Base-by-base conservation (phyloP, 768 basidiomycete species). In the Hericium rajendrae region DNA sequence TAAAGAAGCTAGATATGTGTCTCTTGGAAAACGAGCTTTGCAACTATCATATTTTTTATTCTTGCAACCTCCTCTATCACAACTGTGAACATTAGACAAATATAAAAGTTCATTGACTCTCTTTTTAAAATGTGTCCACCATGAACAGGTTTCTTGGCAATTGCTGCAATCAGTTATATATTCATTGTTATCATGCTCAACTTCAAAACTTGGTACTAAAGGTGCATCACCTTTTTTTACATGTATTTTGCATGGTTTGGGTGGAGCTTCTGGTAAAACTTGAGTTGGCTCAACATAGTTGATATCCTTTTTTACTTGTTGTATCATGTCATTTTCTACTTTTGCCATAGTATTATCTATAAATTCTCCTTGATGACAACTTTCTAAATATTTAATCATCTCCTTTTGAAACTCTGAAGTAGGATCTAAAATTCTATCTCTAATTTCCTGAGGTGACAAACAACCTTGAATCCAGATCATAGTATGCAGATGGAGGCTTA, bases 21-120 rank as follows among this genome's bases (percentile, higher is more conserved):
- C 58, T 16, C 69, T 55, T 16, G 76, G 75, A 65, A 76, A 77
- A 0, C 70, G 43, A 1, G 70, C 67, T 49, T 62, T 65, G 54
- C 75, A 78, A 22, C n/a, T 53, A 18, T 57, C 60, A 9, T 65
- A 58, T 49, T 65, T 67, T 48, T 62, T 63, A 48, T 69, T 69
- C 48, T 60, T 63, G 26, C 71, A 46, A 56, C 73, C 72, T 0
- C 67, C 64, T 18, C 46, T n/a, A 24, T 46, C 49, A 9, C 16
- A 32, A 32, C 6, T 20, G 28, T 62, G 59, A 12, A 40, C 38
- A 48, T 59, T 63, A 2, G 54, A 57, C 22, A 50, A 26, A 32
- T 48, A 58, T 39, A 59, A 20, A 3, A 59, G 10, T 13, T 56
- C 54, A 57, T 63, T 56, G 20, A 58, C 52, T 9, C 53, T 55